Conservation (phyloP, 768 basidiomycete species). For the Psilocybe azurescens region DNA sequence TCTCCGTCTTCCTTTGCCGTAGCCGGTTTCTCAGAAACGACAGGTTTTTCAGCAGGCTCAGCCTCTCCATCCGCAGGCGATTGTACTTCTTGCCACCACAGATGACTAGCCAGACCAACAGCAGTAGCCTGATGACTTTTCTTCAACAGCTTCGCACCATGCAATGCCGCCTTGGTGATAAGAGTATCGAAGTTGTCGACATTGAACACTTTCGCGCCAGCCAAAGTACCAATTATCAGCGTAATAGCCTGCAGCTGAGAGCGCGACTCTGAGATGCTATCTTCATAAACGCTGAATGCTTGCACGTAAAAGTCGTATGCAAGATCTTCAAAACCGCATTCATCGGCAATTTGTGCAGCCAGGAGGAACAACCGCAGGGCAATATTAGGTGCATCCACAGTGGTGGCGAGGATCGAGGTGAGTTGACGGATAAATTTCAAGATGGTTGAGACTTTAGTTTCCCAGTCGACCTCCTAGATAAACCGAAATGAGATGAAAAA, state of each 20-base stretch:
- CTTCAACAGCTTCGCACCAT: constrained; percentile 95
- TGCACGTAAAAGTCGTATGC: constrained; percentile 98
- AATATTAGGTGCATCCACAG: constrained; percentile 91
- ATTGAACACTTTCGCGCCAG: constrained; percentile 89
- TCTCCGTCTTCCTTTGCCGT: constrained; percentile 44
- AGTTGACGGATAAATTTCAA: constrained; percentile 96
- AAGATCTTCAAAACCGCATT: constrained; percentile 94
- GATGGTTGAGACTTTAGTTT: constrained; percentile 81
- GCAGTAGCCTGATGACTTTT: constrained; percentile 98
- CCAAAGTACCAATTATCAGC: constrained; percentile 89
- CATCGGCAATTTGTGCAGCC: constrained; percentile 93
- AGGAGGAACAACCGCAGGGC: constrained; percentile 95
- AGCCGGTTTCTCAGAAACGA: constrained; percentile 43
- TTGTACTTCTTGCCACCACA: constrained; percentile 94
- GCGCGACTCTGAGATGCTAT: constrained; percentile 93
- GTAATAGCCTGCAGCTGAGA: constrained; percentile 98
- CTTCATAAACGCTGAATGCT: constrained; percentile 97
- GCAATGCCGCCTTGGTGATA: constrained; percentile 98
- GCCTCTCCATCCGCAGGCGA: constrained; percentile 44
- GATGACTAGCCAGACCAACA: constrained; percentile 92
- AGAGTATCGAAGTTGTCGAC: constrained; percentile 96
- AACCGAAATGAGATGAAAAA: constrained; percentile 8
- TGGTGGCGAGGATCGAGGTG: constrained; percentile 90
- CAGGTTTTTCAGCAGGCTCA: constrained; percentile 36
- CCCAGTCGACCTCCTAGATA: constrained; percentile 84